These are phyloP conservation scores for Zanthoxylum bungeanum DNA, from an alignment of 345 rosid species.

Conservation along the genomic window DNA sequence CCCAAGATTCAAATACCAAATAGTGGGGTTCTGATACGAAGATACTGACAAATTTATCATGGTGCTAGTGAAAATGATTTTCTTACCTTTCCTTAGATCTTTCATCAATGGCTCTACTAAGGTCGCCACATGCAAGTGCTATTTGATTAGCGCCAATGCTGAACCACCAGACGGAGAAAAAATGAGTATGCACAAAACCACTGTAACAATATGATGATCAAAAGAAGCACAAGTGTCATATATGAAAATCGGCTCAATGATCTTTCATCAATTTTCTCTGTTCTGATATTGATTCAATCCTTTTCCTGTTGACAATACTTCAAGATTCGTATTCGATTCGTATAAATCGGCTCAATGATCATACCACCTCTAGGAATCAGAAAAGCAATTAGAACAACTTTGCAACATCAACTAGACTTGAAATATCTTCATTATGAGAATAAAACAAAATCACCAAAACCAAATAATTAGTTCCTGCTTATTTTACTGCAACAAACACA, in stretches of 20 bases:
- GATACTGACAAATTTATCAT: not conserved
- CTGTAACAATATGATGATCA: not conserved
- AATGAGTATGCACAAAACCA: not conserved
- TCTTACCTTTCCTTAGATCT: conserved; percentile 13
- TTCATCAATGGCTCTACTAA: conserved; percentile 5
- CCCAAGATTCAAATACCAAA: not conserved
- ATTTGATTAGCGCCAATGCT: conserved; percentile 17
- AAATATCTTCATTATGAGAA: not conserved
- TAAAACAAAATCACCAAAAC: not conserved
- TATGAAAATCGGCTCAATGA: too few species aligned
- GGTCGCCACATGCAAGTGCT: conserved; percentile 10
- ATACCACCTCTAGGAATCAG: not conserved
- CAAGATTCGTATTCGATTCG: not conserved
- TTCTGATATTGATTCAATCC: not conserved
- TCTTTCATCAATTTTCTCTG: too few species aligned
- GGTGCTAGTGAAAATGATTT: not conserved
- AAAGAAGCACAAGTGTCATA: not conserved
- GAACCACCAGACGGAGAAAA: conserved; percentile 9
- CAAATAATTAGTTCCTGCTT: not conserved
- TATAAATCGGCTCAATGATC: not conserved
- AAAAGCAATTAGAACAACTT: not conserved
- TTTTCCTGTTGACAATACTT: not conserved
- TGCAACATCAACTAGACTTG: not conserved
- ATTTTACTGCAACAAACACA: not conserved
- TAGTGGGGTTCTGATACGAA: not conserved